Base-by-base conservation (phyloP, 371 early-diverging fungal species). In the Chytridium lagenaria region DNA sequence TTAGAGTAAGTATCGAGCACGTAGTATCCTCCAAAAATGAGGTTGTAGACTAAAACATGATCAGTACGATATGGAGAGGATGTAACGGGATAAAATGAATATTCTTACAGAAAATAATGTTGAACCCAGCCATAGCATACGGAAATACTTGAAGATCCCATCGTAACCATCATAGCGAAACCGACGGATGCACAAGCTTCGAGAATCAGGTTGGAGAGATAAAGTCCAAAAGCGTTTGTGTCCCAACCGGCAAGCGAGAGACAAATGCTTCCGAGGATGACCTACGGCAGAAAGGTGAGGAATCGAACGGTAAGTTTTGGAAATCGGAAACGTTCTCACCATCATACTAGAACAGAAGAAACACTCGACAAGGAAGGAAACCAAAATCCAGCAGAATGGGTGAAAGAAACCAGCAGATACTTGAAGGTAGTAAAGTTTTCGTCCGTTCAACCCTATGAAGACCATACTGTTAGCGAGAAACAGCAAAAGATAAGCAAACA, bases 361-460 rank as follows among this genome's bases (percentile, higher is more conserved):
- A 33, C 68, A 68, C 33, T 68, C 68, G 22, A 68, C 44, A 30
- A 68, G 39, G 37, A 33, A 68, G 19, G 50, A 7, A 19, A 40
- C 44, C 2, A 49, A 2, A 28, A 68, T 68, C 68, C 68, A 68
- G 34, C 39, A 26, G 68, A 68, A 68, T 12, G 68, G 68, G 30
- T 68, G 68, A 51, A 28, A 68, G 34, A 68, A 68, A 2, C 68
- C 68, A 34, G 51, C 50, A 7, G 68, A 68, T 3, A 36, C 37
- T 51, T 68, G 68, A 22, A 68, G 68, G 52, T 68, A 68, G 34
- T 33, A 68, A 16, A 68, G 68, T 33, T 68, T 68, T 31, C 68
- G 15, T 5, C 33, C 30, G 23, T 49, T 31, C 26, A 68, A 34
- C 68, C 66, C 66, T 66, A 22, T 15, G 40, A 26, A 19, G 44